phyloP scores from a whole-genome alignment of 176 grass and related monocot species.

The Carex pumila region DNA sequence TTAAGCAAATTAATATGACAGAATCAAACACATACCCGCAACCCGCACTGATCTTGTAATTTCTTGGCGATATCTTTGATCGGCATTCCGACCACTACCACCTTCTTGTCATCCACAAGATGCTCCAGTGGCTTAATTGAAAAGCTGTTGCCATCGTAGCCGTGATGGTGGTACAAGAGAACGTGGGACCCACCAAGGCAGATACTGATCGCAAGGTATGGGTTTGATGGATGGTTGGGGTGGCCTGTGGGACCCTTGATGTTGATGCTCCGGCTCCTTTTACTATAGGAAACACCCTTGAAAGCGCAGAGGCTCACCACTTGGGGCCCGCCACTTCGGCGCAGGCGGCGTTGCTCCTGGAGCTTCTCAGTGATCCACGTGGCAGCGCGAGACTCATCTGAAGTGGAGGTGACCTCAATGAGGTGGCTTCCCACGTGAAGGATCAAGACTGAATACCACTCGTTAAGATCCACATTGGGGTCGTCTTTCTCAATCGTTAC shows the following conservation, averaged over 20 bases:
- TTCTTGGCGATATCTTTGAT: conserved; percentile 14
- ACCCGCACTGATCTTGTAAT: not conserved
- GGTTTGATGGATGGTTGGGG: conserved; percentile 1
- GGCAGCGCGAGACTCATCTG: not conserved
- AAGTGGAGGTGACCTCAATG: not conserved
- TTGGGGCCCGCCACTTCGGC: not conserved
- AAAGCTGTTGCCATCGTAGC: not conserved
- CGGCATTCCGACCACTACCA: not conserved
- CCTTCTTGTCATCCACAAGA: conserved; percentile 1
- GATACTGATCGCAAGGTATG: not conserved
- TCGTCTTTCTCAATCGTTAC: not conserved
- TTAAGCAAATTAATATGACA: not conserved
- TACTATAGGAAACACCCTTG: not conserved
- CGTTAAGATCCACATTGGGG: not conserved
- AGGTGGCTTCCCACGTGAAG: not conserved
- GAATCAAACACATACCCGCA: not conserved
- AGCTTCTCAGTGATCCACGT: not conserved
- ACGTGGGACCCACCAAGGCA: not conserved
- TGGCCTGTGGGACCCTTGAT: not conserved
- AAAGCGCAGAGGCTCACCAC: not conserved
- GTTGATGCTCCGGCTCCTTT: too few species aligned
- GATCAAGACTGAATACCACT: not conserved
- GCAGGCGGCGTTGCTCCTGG: not conserved
- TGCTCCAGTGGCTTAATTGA: not conserved
- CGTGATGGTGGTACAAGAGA: not conserved